A percentile compares a stretch with the other conserved stretches of the same genome.
Conservation (phyloP, 257 asterid species). For the Orobanche coerulescens region DNA sequence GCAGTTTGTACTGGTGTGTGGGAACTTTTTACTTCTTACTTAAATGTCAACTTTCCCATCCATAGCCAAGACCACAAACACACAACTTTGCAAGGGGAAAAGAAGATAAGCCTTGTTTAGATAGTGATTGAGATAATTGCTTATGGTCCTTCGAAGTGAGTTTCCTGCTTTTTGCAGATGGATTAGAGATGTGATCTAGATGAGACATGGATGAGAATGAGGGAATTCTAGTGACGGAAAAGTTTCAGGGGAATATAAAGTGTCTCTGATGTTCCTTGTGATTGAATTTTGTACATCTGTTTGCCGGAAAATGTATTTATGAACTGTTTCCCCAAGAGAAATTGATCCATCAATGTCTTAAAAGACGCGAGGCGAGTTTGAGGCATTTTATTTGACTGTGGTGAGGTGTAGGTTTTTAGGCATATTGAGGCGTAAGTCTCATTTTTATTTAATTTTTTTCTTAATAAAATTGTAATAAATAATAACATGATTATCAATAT, state of each 20-base stretch:
- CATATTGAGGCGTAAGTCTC: too few relatives aligned
- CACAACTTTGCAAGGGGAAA: neutral
- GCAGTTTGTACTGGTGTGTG: neutral
- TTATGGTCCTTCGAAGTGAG: neutral
- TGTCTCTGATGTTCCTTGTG: neutral
- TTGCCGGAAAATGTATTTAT: slow-evolving; percentile 1
- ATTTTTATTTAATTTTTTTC: too few relatives aligned
- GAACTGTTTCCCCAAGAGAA: neutral
- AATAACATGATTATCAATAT: too few relatives aligned
- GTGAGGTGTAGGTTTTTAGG: too few relatives aligned
- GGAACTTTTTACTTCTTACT: neutral
- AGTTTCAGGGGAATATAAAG: neutral
- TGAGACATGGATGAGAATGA: neutral
- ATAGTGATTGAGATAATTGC: neutral
- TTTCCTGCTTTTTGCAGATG: neutral
- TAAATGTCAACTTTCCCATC: neutral
- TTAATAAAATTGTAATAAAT: too few relatives aligned
- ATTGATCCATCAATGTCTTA: neutral
- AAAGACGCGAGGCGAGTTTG: too few relatives aligned
- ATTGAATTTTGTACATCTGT: neutral
- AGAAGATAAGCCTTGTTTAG: neutral
- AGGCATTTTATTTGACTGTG: too few relatives aligned
- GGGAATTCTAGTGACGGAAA: neutral
- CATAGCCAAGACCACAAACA: neutral
- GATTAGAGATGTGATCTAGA: neutral